Percentiles rank a stretch among this genome's conserved stretches.
phyloP scores from a whole-genome alignment of 805 yeast genomes.

The Zygotorulaspora danielsina region DNA sequence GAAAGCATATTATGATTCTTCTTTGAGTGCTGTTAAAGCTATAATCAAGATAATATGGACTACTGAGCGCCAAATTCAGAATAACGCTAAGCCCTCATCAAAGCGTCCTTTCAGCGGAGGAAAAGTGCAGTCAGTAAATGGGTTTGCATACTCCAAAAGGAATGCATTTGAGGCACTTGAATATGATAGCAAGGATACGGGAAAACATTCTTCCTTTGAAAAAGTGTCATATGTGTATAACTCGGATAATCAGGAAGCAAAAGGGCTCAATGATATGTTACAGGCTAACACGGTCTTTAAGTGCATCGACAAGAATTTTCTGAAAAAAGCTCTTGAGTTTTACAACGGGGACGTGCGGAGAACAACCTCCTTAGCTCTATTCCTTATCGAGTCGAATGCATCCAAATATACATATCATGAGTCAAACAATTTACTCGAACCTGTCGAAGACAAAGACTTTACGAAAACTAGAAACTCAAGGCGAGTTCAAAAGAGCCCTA shows the following conservation, averaged over 20 bases:
- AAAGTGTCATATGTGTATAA: constrained; percentile 6
- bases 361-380: constrained; percentile 37
- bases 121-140: constrained; percentile 36
- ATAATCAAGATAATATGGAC: constrained; percentile 36
- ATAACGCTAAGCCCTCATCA: constrained; percentile 3
- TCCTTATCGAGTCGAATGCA: constrained; percentile 34
- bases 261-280: constrained; percentile 36
- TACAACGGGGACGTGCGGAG: constrained; percentile 42
- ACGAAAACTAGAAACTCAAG: background rate
- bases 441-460: background rate
- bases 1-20: constrained; percentile 31
- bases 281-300: constrained; percentile 36
- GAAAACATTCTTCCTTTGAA: background rate
- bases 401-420: constrained; percentile 29
- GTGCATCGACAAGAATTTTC: constrained; percentile 39
- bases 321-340: constrained; percentile 38
- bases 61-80: constrained; percentile 1
- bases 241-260: constrained; percentile 23
- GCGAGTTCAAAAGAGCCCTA: background rate
- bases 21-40: constrained; percentile 33
- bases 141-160: constrained; percentile 17
- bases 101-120: constrained; percentile 25
- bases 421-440: background rate
- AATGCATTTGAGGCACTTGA: constrained; percentile 7
- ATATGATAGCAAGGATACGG: background rate